phyloP scores from a whole-genome alignment of 2,329 filamentous ascomycete genomes.

The Microcyclospora pomicola region DNA sequence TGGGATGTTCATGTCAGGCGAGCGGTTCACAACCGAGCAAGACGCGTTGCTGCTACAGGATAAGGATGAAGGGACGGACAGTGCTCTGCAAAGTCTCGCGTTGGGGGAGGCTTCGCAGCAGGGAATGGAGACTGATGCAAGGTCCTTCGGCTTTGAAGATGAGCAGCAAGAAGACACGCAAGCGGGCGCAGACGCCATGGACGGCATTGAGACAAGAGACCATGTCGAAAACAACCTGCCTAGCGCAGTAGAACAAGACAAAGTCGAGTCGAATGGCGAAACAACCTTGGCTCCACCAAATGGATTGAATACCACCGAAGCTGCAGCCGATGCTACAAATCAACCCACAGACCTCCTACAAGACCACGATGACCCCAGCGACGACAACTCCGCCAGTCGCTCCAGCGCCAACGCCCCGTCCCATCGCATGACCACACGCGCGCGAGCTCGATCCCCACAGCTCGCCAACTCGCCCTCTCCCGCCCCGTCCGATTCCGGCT shows the following conservation, averaged over 20 bases:
- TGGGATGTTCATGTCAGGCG: slow-evolving; percentile 49
- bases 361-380: neutral
- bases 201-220: slow-evolving; percentile 14
- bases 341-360: neutral
- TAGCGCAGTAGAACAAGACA: neutral
- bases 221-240: neutral
- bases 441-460: slow-evolving; percentile 31
- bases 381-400: slow-evolving; percentile 7
- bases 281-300: neutral
- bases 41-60: slow-evolving; percentile 28
- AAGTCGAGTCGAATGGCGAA: neutral
- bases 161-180: slow-evolving; percentile 1
- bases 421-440: slow-evolving; percentile 43
- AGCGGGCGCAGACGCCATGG: slow-evolving; percentile 10
- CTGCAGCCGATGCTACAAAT: neutral
- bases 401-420: slow-evolving; percentile 33
- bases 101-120: slow-evolving; percentile 1
- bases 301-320: neutral
- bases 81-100: slow-evolving; percentile 11
- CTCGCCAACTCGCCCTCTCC: slow-evolving; percentile 24
- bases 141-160: neutral
- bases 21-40: slow-evolving; percentile 35
- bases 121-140: neutral
- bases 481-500: slow-evolving; percentile 31
- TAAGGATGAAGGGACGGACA: slow-evolving; percentile 5